Evolutionary conservation across 208 protist species (phyloP), one percentile per base, ranked within the genome.

Genomic region (Phytomonas francai): DNA sequence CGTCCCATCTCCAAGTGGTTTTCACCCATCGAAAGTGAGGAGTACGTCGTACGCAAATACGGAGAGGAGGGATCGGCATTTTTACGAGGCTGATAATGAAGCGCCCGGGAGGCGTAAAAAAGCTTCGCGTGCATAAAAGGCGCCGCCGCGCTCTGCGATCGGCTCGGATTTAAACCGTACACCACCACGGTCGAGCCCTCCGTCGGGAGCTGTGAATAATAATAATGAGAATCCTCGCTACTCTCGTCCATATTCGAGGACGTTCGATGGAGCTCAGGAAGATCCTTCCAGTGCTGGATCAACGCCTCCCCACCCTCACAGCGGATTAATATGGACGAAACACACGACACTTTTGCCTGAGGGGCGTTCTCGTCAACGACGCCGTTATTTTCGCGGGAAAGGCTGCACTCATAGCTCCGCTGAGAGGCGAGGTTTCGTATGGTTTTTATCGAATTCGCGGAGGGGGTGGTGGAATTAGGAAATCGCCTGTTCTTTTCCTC

Each of bases 61-160:
- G 58, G 27, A 3, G 27, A 25, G 22, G 58, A 22, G 12, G 19
- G 30, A 22, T 31, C 0, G 1, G 58, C 2, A 14, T 14, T 3
- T 22, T 16, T 0, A 8, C 58, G 25, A 14, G 22, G 45, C 31
- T 70, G 72, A 59, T 81, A 94, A 31, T 85, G 80, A 33, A 91
- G 61, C 39, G 70, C 69, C 9, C 78, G 77, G 9, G 82, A 69
- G 4, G 80, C 72, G 70, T 88, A 87, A 49, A 94, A 84, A 0
- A 89, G 71, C 62, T 90, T 94, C 12, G 88, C 75, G 22, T 72
- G 65, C 8, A 74, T 30, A 64, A 94, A 94, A 2, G 88, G 86
- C 6, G 81, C 76, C 7, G 79, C 74, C 9, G 80, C 79, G 51
- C 51, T 84, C 69, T 71, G 63, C 22, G 71, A 74, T 30, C 81